These are phyloP conservation scores for Cylindrotheca fusiformis DNA, from an alignment of 108 stramenopile genomes.

Conservation along the genomic window DNA sequence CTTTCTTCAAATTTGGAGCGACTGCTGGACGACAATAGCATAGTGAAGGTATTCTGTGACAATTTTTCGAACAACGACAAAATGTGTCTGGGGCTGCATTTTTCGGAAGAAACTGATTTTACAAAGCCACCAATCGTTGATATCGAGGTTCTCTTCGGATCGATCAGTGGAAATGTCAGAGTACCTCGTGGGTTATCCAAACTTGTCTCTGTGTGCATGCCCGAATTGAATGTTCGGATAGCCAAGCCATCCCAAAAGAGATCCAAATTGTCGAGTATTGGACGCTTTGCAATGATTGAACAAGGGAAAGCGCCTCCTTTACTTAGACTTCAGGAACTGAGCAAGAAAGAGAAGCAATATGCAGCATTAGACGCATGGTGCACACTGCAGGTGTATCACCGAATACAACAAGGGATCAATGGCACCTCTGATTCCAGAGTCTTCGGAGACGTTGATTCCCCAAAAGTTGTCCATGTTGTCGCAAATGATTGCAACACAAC, in stretches of 20 bases:
- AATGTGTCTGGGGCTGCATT: conserved; percentile 25
- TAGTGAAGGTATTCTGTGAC: conserved; percentile 46
- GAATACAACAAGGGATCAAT: no score
- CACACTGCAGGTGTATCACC: conserved; percentile 33
- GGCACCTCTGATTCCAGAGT: no score
- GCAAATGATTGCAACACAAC: no score
- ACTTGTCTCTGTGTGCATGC: conserved; percentile 24
- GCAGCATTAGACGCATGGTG: conserved; percentile 46
- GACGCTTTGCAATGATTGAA: conserved; percentile 39
- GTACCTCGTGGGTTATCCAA: conserved; percentile 24
- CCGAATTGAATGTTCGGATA: conserved; percentile 31
- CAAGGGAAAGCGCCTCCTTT: conserved; percentile 35
- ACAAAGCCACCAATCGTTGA: conserved; percentile 23
- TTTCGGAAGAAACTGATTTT: neutral
- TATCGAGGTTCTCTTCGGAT: conserved; percentile 19
- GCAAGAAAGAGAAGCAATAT: conserved; percentile 27
- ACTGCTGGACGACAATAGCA: conserved; percentile 24
- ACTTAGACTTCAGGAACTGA: conserved; percentile 24
- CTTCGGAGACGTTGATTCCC: no score
- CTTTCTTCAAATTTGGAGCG: conserved; percentile 26
- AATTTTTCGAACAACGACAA: conserved; percentile 34
- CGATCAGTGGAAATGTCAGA: conserved; percentile 14
- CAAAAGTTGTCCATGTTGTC: no score
- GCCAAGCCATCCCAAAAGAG: conserved; percentile 20
- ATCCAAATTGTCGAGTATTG: conserved; percentile 19